Percentiles rank a stretch among this genome's conserved stretches.
These are phyloP conservation scores for Boletus barrowsii DNA, from an alignment of 768 basidiomycete genomes.

Conservation along the genomic window DNA sequence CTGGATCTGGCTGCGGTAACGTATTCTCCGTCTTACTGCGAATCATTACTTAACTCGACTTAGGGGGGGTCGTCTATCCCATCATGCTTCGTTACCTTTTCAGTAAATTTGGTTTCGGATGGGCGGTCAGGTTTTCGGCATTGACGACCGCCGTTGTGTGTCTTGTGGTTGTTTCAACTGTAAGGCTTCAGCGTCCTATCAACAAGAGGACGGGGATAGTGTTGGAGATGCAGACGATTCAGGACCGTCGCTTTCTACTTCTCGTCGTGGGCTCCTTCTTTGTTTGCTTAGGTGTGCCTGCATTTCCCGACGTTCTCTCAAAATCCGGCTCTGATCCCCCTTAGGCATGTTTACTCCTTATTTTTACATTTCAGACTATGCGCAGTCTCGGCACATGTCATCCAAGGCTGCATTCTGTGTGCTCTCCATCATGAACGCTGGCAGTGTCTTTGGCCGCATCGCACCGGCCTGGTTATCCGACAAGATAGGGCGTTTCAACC, in stretches of 20 bases:
- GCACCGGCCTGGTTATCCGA: constrained; percentile 65
- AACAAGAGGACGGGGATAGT: constrained; percentile 19
- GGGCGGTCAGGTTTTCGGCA: constrained; percentile 59
- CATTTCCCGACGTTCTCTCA: neutral
- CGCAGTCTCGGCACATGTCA: constrained; percentile 39
- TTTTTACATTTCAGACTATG: constrained; percentile 65
- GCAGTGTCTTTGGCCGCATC: constrained; percentile 62
- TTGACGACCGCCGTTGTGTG: constrained; percentile 50
- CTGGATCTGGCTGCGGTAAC: constrained; percentile 65
- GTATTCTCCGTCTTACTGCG: constrained; percentile 8
- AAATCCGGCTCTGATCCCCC: constrained; percentile 2
- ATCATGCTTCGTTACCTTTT: constrained; percentile 62
- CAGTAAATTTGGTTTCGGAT: constrained; percentile 52
- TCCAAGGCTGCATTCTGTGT: constrained; percentile 47
- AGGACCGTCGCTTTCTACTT: constrained; percentile 51
- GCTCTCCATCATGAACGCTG: constrained; percentile 67
- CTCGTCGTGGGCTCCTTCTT: constrained; percentile 54
- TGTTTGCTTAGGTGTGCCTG: constrained; percentile 54
- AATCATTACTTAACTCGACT: constrained; percentile 17
- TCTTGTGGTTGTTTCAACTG: constrained; percentile 43
- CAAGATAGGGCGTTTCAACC: constrained; percentile 61
- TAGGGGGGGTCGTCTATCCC: constrained; percentile 70
- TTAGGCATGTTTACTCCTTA: constrained; percentile 69
- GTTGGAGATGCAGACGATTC: constrained; percentile 32
- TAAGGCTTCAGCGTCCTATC: constrained; percentile 33